phyloP scores from a whole-genome alignment of 106 monocot species.

The Agapanthus africanus region DNA sequence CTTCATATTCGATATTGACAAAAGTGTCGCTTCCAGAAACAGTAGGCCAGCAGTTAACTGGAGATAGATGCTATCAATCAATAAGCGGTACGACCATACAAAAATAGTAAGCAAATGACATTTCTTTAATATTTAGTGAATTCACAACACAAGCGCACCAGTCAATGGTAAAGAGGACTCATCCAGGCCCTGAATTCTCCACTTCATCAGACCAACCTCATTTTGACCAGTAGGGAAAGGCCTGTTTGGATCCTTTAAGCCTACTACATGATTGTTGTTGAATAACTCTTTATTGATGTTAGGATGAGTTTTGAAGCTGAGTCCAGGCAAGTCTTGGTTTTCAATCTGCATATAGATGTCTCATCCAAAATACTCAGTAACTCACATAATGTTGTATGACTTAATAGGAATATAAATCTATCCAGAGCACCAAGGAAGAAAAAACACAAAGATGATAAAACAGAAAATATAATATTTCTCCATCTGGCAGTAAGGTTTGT shows the following conservation, averaged over 20 bases:
- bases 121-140: background rate
- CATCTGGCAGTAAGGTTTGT: background rate
- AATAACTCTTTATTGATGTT: conserved; percentile 98
- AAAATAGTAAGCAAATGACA: background rate
- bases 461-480: background rate
- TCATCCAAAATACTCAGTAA: conserved; percentile 4
- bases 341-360: conserved; percentile 65
- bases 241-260: conserved; percentile 85
- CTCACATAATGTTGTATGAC: background rate
- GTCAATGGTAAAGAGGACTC: conserved; percentile 82
- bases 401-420: background rate
- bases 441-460: too few species aligned
- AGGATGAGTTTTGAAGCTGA: conserved; percentile 94
- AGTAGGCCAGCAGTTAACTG: conserved; percentile 98
- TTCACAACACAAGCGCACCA: conserved; percentile 28
- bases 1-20: conserved; percentile 99
- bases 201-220: conserved; percentile 91
- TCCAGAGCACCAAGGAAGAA: background rate
- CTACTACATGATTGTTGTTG: conserved; percentile 74
- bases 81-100: background rate
- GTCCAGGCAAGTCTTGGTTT: conserved; percentile 67
- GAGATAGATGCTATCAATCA: conserved; percentile 1
- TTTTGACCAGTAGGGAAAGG: conserved; percentile 96
- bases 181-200: conserved; percentile 95
- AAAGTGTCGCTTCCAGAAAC: conserved; percentile 92